Percentiles rank a stretch among this genome's conserved stretches.
Conservation (phyloP, 805 yeast species). For the Yamadazyma kitorensis region DNA sequence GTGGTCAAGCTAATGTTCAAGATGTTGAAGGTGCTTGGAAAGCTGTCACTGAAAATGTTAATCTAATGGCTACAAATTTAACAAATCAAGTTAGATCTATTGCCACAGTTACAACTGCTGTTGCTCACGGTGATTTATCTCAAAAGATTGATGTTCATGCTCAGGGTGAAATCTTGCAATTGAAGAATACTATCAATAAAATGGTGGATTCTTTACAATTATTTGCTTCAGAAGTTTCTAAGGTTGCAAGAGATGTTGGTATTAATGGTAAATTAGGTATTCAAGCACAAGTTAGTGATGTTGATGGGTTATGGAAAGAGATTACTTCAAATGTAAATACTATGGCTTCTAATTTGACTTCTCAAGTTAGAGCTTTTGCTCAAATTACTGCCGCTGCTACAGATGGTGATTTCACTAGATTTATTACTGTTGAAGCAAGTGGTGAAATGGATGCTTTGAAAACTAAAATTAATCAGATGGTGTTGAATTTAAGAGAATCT, state of each 20-base stretch:
- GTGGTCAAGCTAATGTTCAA: conserved; percentile 51
- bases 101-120: conserved; percentile 89
- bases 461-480: conserved; percentile 75
- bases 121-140: conserved; percentile 83
- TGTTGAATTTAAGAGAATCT: conserved; percentile 79
- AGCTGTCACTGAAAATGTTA: conserved; percentile 47
- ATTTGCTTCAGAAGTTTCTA: conserved; percentile 83
- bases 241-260: conserved; percentile 92
- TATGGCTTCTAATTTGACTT: conserved; percentile 90
- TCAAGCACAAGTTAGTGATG: conserved; percentile 87
- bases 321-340: conserved; percentile 89
- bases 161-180: conserved; percentile 83
- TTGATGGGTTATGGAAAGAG: conserved; percentile 89
- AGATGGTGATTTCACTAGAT: conserved; percentile 87
- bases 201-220: conserved; percentile 91
- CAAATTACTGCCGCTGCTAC: conserved; percentile 94
- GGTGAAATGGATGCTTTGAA: conserved; percentile 84
- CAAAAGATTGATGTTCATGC: conserved; percentile 88
- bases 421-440: conserved; percentile 85
- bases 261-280: conserved; percentile 91
- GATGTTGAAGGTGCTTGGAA: conserved; percentile 53
- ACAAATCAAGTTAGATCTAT: conserved; percentile 82
- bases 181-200: conserved; percentile 82
- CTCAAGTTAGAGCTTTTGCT: conserved; percentile 91
- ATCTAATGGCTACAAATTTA: conserved; percentile 47